Percentiles rank a stretch among this genome's conserved stretches.
These are phyloP conservation scores for Bromus sterilis DNA, from an alignment of 176 grass and related monocot species.

Conservation along the genomic window DNA sequence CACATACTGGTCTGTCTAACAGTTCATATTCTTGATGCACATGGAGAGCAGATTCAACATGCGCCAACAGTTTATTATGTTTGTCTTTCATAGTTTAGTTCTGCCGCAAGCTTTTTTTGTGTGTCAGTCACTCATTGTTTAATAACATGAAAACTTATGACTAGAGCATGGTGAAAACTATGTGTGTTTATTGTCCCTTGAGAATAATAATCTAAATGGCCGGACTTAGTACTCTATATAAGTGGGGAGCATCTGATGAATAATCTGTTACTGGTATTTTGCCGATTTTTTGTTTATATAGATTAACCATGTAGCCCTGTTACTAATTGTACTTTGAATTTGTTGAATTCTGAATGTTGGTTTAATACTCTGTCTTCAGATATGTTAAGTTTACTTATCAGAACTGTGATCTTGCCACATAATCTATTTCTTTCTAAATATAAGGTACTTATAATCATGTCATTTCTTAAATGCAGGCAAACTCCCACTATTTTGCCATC, in stretches of 20 bases:
- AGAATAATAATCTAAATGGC: neutral
- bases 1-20: neutral
- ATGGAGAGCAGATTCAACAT: neutral
- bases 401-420: neutral
- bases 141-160: neutral
- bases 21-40: neutral
- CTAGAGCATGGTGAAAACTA: neutral
- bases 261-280: neutral
- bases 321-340: neutral
- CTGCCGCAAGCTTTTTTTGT: neutral
- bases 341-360: neutral
- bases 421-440: conserved; percentile 1
- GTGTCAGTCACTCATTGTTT: neutral
- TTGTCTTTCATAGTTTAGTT: neutral
- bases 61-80: neutral
- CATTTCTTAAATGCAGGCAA: conserved; percentile 67
- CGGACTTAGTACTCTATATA: neutral
- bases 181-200: neutral
- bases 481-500: conserved; percentile 96
- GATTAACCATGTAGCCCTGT: neutral
- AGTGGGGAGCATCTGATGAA: neutral
- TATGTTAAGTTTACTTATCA: neutral
- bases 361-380: neutral
- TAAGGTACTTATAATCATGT: neutral
- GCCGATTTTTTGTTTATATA: neutral